phyloP scores from a whole-genome alignment of 2,329 filamentous ascomycete genomes.

The Colletotrichum sp. region DNA sequence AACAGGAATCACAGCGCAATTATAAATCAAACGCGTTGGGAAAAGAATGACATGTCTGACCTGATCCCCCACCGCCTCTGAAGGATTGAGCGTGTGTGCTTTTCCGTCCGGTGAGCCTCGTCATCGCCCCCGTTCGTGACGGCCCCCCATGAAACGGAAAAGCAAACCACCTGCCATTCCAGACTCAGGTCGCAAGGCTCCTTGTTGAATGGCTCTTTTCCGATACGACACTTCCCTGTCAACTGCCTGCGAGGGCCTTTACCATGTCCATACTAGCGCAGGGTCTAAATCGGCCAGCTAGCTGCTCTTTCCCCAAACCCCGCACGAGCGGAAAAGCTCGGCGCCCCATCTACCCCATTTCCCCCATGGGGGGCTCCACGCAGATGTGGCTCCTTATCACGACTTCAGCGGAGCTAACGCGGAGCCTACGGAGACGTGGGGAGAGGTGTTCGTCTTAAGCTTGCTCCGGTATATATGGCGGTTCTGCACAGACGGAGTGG shows the following conservation, averaged over 20 bases:
- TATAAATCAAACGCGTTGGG: conserved; percentile 4
- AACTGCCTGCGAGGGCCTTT: background rate
- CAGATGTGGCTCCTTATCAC: background rate
- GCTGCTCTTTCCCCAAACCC: background rate
- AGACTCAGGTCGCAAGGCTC: background rate
- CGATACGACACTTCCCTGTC: background rate
- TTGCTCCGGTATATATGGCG: background rate
- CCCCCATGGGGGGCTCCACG: conserved; percentile 14
- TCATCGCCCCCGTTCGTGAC: background rate
- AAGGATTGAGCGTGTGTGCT: background rate
- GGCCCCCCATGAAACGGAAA: background rate
- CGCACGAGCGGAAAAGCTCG: conserved; percentile 18
- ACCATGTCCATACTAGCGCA: conserved; percentile 3
- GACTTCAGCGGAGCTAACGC: conserved; percentile 3
- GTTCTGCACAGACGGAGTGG: background rate
- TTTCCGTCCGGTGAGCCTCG: conserved; percentile 1
- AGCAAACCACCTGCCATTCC: background rate
- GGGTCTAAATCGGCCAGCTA: background rate
- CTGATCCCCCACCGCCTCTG: background rate
- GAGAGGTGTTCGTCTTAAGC: background rate
- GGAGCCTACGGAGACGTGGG: background rate
- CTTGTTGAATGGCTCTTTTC: background rate
- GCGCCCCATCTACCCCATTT: conserved; percentile 3
- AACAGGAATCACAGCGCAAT: background rate
- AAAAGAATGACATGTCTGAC: background rate